Percentiles rank a stretch among this genome's conserved stretches.
These are phyloP conservation scores for Galerina sulciceps DNA, from an alignment of 768 basidiomycete species.

Conservation along the genomic window DNA sequence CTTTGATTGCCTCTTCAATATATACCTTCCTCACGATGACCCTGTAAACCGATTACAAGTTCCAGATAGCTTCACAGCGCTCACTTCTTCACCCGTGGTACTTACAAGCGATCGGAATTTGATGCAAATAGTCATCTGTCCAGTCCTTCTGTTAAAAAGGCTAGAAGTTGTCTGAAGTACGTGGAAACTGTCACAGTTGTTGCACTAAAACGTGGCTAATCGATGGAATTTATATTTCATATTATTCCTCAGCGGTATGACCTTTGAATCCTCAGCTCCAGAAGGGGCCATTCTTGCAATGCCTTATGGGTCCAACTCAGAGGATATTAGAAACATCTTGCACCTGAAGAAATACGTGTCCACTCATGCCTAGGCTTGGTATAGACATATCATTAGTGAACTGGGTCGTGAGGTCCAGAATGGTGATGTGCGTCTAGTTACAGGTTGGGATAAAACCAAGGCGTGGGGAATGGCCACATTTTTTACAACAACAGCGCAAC, in stretches of 20 bases:
- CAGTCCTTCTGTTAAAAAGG: conserved; percentile 1
- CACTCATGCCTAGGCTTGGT: conserved; percentile 11
- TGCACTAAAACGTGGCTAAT: too few relatives aligned
- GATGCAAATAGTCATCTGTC: background rate
- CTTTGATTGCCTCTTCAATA: conserved; percentile 41
- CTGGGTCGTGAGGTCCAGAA: conserved; percentile 16
- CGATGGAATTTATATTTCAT: background rate
- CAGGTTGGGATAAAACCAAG: conserved; percentile 23
- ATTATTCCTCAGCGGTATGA: background rate
- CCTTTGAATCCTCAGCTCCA: conserved; percentile 11
- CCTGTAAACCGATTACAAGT: conserved; percentile 29
- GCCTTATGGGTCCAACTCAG: conserved; percentile 11
- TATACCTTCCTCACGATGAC: conserved; percentile 26
- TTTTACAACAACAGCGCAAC: background rate
- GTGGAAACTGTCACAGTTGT: too few relatives aligned
- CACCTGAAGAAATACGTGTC: background rate
- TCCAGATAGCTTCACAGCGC: conserved; percentile 21
- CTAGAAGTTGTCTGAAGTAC: background rate
- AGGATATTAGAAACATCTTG: conserved; percentile 7
- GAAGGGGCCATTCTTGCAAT: conserved; percentile 20
- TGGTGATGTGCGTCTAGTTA: conserved; percentile 28
- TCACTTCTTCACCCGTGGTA: background rate
- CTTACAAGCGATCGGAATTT: background rate
- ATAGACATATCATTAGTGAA: conserved; percentile 12
- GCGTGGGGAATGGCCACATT: conserved; percentile 27